These are phyloP conservation scores for Forsythia viridissima DNA, from an alignment of 257 asterid genomes.

Conservation along the genomic window DNA sequence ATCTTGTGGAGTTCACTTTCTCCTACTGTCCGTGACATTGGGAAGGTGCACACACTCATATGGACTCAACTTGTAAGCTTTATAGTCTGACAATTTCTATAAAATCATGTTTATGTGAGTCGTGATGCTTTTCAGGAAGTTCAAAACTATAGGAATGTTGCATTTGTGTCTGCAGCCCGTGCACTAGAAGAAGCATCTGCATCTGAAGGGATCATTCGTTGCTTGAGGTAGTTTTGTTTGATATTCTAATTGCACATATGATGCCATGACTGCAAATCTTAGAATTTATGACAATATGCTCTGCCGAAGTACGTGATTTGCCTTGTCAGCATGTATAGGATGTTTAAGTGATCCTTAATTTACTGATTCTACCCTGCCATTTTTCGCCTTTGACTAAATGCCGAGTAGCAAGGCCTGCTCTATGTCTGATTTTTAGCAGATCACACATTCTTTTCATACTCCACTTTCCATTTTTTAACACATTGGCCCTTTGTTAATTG, in stretches of 20 bases:
- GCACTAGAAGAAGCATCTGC: slow-evolving; percentile 86
- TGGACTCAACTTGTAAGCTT: neutral
- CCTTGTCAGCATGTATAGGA: neutral
- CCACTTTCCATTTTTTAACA: too few species aligned
- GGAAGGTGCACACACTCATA: slow-evolving; percentile 54
- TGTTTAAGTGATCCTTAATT: neutral
- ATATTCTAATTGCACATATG: neutral
- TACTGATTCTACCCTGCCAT: neutral
- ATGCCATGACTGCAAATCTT: neutral
- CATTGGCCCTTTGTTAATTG: neutral
- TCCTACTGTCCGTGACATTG: slow-evolving; percentile 51
- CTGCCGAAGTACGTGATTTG: neutral
- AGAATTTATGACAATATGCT: neutral
- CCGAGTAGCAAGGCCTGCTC: neutral
- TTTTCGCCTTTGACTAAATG: neutral
- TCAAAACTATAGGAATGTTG: slow-evolving; percentile 40
- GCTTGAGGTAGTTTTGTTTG: slow-evolving; percentile 59
- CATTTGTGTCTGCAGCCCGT: slow-evolving; percentile 63
- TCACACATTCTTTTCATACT: neutral
- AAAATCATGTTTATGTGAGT: neutral
- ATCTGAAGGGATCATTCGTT: slow-evolving; percentile 56
- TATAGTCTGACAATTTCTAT: neutral
- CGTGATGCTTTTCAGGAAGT: slow-evolving; percentile 51
- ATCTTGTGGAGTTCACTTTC: slow-evolving; percentile 63
- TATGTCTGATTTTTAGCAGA: neutral